Evolutionary conservation across 2,329 filamentous ascomycete species (phyloP).

Genomic region (Fusarium pininemorale): DNA sequence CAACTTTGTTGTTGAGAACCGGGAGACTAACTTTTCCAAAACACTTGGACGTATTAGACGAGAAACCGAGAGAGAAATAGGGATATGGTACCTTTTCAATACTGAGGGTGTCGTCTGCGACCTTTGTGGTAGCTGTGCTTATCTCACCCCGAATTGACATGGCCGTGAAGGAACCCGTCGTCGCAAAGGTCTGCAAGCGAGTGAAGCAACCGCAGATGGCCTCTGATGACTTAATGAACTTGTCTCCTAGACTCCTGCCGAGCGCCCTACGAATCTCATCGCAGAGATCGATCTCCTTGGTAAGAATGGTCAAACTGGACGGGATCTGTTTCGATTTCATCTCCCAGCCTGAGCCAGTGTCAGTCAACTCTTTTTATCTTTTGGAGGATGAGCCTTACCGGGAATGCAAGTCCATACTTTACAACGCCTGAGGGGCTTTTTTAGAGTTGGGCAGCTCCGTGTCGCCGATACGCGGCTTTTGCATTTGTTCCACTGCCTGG

Average conservation of each 20-base stretch:
- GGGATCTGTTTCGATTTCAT: not conserved
- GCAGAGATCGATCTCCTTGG: not conserved
- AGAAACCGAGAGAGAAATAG: not conserved
- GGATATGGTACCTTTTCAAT: not conserved
- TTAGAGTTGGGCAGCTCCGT: not conserved
- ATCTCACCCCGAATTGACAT: not conserved
- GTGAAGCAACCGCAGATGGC: not conserved
- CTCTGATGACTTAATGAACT: not conserved
- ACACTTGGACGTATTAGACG: not conserved
- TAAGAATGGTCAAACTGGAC: not conserved
- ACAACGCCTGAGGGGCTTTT: not conserved
- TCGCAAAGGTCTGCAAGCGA: not conserved
- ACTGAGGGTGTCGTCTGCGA: not conserved
- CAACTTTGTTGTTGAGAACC: not conserved
- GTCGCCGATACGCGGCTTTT: not conserved
- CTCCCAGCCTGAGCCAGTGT: not conserved
- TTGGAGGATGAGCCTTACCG: not conserved
- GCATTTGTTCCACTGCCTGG: not conserved
- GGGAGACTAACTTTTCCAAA: not conserved
- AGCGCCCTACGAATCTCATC: not conserved
- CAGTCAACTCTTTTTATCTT: accelerated
- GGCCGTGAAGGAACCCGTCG: not conserved
- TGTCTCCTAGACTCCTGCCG: accelerated
- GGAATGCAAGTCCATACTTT: not conserved
- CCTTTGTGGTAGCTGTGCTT: not conserved